Evolutionary conservation across 2,329 filamentous ascomycete species (phyloP).

Genomic region (Didymella glomerata): DNA sequence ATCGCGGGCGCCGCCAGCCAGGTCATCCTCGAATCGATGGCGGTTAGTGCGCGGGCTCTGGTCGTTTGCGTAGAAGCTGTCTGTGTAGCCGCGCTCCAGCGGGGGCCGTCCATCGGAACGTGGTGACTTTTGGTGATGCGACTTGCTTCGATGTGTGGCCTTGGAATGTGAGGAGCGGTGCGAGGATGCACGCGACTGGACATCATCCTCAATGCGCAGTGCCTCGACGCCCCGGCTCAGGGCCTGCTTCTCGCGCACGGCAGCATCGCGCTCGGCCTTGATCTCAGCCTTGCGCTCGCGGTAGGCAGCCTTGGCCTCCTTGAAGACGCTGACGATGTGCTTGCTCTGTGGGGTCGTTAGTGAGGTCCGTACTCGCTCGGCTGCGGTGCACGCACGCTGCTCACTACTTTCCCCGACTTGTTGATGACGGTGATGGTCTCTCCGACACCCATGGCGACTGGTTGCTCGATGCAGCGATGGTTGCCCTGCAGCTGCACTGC

Average conservation of each 20-base stretch:
- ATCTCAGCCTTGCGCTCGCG: conserved; percentile 86
- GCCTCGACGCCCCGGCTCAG: conserved; percentile 67
- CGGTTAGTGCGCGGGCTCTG: conserved; percentile 29
- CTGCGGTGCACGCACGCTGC: conserved; percentile 69
- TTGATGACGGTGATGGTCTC: conserved; percentile 91
- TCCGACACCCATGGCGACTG: conserved; percentile 54
- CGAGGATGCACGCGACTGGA: conserved; percentile 44
- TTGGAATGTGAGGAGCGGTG: conserved; percentile 25
- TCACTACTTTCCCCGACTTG: conserved; percentile 89
- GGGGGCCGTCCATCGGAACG: conserved; percentile 39
- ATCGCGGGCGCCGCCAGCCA: conserved; percentile 40
- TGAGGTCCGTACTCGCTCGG: conserved; percentile 13
- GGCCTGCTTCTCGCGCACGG: conserved; percentile 62
- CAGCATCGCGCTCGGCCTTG: conserved; percentile 71
- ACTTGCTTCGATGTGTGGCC: conserved; percentile 38
- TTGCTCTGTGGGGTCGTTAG: conserved; percentile 71
- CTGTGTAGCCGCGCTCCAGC: conserved; percentile 56
- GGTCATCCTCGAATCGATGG: conserved; percentile 45
- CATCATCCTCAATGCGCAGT: conserved; percentile 54
- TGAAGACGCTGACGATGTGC: conserved; percentile 88
- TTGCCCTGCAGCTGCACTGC: conserved; percentile 36
- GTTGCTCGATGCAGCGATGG: conserved; percentile 12
- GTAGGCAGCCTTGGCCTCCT: conserved; percentile 88
- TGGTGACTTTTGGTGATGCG: conserved; percentile 28
- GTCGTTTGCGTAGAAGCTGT: conserved; percentile 54